Base-by-base conservation (phyloP, 352 stramenopile genomes). In the Phytophthora nicotianae region DNA sequence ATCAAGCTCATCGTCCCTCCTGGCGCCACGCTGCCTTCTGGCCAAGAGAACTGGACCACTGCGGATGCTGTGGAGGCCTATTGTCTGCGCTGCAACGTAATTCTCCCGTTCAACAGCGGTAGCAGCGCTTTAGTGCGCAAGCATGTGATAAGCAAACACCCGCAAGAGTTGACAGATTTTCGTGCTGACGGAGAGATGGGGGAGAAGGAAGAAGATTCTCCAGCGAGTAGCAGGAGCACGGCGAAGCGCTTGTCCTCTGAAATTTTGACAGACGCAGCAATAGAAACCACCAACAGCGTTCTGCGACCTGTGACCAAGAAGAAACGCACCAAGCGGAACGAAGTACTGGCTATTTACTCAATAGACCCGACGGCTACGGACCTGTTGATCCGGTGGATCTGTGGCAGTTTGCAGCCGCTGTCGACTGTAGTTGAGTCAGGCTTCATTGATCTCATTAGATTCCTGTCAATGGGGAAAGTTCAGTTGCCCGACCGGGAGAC, bases 1-100 rank as follows among this genome's bases (percentile, higher is more conserved):
- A 83, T 86, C 53, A 79, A 78, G 64, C 72, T 88, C 38, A 70
- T 85, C 35, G 79, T 72, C 21, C 74, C 76, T 19, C 42, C 58
- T 8, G 64, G 51, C 13, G 20, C 38, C 17, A 55, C 52, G 5
- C 50, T 51, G 19, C 5, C 26, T 14, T 27, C 26, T 14, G 27
- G 40, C 10, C 17, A 43, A 35, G 29, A 45, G 38, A 51, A 43
- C 17, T 60, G 52, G 40, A 26, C 13, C 26, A 46, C 17, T 27
- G 38, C 45, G 19, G 40, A 51, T 27, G 17, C 51, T 14, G 9
- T 26, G 26, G 51, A 59, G 17, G 38, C 51, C 38, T 59, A 26
- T 33, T 59, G 51, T 24, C 26, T 59, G 7, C 51, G 26, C 19
- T 59, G 51, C 40, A 42, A 51, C 52, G 8, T n/a, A 23, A 7